These are phyloP conservation scores for Ambrosiella beaveri DNA, from an alignment of 2,329 filamentous ascomycete species.

Conservation along the genomic window DNA sequence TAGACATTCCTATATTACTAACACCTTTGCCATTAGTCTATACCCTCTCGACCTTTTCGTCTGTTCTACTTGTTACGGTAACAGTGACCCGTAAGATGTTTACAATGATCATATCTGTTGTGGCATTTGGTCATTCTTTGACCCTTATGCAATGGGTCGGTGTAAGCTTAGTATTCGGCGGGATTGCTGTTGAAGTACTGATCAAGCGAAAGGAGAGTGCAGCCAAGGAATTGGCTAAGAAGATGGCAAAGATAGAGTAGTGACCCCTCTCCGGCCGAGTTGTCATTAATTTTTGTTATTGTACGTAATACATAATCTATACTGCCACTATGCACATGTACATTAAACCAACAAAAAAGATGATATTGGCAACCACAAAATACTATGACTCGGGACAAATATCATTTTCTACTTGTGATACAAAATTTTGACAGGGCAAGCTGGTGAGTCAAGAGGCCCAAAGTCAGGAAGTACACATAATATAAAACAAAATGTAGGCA, in stretches of 20 bases:
- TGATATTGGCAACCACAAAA: no score
- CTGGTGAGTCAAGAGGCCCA: not conserved
- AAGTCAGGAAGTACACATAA: not conserved
- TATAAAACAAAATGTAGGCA: slow-evolving; percentile 1
- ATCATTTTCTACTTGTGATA: no score
- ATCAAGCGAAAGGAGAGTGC: slow-evolving; percentile 72
- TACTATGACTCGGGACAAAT: no score
- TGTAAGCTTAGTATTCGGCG: slow-evolving; percentile 82
- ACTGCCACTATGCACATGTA: no score
- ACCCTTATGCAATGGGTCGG: slow-evolving; percentile 86
- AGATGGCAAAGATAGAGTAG: slow-evolving; percentile 15
- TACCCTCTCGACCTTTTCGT: slow-evolving; percentile 82
- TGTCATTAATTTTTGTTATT: no score
- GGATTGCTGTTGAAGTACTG: slow-evolving; percentile 76
- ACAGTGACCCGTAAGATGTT: slow-evolving; percentile 98
- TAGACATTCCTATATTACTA: not conserved
- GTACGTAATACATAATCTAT: no score
- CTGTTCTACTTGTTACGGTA: slow-evolving; percentile 81
- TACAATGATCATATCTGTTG: slow-evolving; percentile 91
- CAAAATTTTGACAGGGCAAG: no score
- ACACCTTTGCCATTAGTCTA: slow-evolving; percentile 40
- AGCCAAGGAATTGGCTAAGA: slow-evolving; percentile 53
- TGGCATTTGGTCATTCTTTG: slow-evolving; percentile 83
- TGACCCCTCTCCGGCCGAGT: not conserved
- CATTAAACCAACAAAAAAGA: no score